Evolutionary conservation across 306 rosid species (phyloP), one percentile per base, ranked within the genome.

Genomic region (Arachis hypogaea): DNA sequence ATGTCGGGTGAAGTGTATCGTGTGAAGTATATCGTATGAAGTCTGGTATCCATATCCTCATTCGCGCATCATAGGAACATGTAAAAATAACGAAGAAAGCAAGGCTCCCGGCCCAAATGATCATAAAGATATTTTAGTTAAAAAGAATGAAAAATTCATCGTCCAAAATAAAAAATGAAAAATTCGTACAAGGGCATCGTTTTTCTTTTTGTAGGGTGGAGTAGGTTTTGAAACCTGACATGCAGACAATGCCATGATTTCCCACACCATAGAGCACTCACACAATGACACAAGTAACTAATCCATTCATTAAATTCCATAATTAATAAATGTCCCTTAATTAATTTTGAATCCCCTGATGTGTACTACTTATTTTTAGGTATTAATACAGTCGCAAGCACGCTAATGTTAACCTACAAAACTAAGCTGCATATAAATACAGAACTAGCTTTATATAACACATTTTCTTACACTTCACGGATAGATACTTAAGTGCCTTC

Each of bases 251-350:
- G 72, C 63, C 63, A 42, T 29, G 7, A 64, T 36, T 74, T 63
- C 46, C 46, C 65, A 74, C 56, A 30, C 9, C 36, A 54, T 46
- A 9, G 43, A 78, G 46, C 59, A 46, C 66, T 10, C 16, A 18
- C n/a, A 56, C 60, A 43, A 68, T 10, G 11, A 18, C n/a, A 56
- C 60, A 43, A 68, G 54, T 30, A 73, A 76, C 65, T 71, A 71
- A 71, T 36, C 82, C 85, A 81, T 66, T 84, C 50, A 43, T 43
- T 11, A 33, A 57, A 51, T 56, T 44, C 5, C 77, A 61, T 14
- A 36, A 33, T 33, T 33, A 33, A 33, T 33, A 1, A 33, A 16
- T 9, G 7, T 10, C 44, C 30, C 46, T 38, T 14, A 14, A 69
- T 33, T 16, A 52, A 14, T 38, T 44, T 14, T 2, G 52, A 41